Conservation (phyloP, 2,329 filamentous ascomycete species). For the Epichloe typhina region DNA sequence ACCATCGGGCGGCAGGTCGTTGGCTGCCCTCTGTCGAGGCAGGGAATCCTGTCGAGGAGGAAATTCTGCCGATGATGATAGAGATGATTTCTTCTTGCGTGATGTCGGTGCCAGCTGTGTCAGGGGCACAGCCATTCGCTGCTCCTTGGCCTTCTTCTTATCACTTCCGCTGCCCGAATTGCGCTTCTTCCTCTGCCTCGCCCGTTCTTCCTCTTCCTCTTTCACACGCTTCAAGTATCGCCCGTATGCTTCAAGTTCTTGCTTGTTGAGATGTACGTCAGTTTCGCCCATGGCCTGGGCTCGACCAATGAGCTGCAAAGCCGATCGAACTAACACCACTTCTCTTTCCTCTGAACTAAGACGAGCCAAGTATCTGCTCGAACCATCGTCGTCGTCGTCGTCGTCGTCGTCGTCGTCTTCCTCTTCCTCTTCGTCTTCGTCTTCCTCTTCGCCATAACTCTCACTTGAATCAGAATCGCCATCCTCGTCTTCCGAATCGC, state of each 20-base stretch:
- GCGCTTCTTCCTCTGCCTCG: slow-evolving; percentile 49
- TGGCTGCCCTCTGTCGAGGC: slow-evolving; percentile 25
- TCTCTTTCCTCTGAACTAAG: slow-evolving; percentile 52
- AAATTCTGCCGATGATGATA: slow-evolving; percentile 8
- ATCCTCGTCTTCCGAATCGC: slow-evolving; percentile 18
- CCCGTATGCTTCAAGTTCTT: slow-evolving; percentile 71
- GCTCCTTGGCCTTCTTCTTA: slow-evolving; percentile 27
- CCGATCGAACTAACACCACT: slow-evolving; percentile 62
- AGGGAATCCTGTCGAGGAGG: slow-evolving; percentile 21
- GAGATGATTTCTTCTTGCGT: slow-evolving; percentile 20
- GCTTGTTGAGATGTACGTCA: slow-evolving; percentile 67
- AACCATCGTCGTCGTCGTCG: slow-evolving; percentile 12
- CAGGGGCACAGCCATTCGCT: slow-evolving; percentile 39
- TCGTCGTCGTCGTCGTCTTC: slow-evolving; percentile 27
- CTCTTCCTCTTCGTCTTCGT: slow-evolving; percentile 7
- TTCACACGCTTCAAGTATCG: slow-evolving; percentile 48
- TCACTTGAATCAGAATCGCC: slow-evolving; percentile 18
- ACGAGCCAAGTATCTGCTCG: slow-evolving; percentile 33
- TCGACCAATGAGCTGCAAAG: slow-evolving; percentile 65
- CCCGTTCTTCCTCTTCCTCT: slow-evolving; percentile 46
- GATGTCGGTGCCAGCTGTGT: slow-evolving; percentile 34
- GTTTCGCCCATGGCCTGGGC: slow-evolving; percentile 63
- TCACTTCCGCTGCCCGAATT: slow-evolving; percentile 22
- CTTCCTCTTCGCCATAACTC: slow-evolving; percentile 18
- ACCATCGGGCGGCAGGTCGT: slow-evolving; percentile 19